Evolutionary conservation across 2,329 filamentous ascomycete genomes (phyloP).

Genomic region (Beauveria sp.): DNA sequence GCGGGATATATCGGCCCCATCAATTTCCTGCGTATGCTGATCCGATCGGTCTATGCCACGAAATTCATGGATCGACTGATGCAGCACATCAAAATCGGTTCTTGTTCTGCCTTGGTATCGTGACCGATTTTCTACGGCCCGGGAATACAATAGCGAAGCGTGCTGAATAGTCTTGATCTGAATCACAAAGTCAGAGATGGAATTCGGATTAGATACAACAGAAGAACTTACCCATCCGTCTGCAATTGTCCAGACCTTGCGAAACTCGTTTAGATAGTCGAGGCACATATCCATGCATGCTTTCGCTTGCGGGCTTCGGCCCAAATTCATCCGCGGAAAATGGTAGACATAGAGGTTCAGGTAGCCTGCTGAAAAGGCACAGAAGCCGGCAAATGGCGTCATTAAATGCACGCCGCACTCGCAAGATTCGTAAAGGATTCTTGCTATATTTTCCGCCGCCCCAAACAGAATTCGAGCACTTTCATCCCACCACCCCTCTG

Average conservation of each 20-base stretch:
- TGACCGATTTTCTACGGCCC: slow-evolving; percentile 16
- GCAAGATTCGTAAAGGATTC: slow-evolving; percentile 28
- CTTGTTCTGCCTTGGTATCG: slow-evolving; percentile 20
- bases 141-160: slow-evolving; percentile 20
- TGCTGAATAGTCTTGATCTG: slow-evolving; percentile 21
- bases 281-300: slow-evolving; percentile 18
- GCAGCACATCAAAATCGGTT: slow-evolving; percentile 22
- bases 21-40: slow-evolving; percentile 23
- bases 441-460: slow-evolving; percentile 28
- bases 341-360: slow-evolving; percentile 32
- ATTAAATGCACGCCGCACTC: slow-evolving; percentile 28
- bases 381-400: slow-evolving; percentile 38
- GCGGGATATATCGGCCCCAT: slow-evolving; percentile 17
- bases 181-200: not conserved
- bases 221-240: slow-evolving; percentile 21
- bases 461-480: slow-evolving; percentile 29
- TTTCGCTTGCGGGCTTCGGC: slow-evolving; percentile 20
- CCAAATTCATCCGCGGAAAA: slow-evolving; percentile 35
- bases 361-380: slow-evolving; percentile 36
- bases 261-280: slow-evolving; percentile 21
- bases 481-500: slow-evolving; percentile 32
- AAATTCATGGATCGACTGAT: slow-evolving; percentile 25
- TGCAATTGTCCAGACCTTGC: slow-evolving; percentile 22
- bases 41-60: slow-evolving; percentile 24
- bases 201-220: not conserved